phyloP scores from a whole-genome alignment of 1,284 basidiomycete genomes.

The Pulchroboletus neoregius region DNA sequence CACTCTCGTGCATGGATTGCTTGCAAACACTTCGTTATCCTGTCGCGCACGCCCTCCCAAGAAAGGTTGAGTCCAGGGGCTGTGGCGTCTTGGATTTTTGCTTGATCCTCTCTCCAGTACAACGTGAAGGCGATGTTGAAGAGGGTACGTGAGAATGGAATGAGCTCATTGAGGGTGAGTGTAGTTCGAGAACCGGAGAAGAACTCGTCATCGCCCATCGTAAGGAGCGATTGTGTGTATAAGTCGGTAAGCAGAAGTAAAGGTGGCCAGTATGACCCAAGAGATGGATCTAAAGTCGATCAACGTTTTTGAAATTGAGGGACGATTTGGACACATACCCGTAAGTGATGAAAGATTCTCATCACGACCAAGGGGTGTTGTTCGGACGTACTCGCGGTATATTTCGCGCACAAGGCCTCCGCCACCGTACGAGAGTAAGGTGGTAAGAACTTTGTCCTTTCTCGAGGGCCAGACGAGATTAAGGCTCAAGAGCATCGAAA shows the following conservation, averaged over 20 bases:
- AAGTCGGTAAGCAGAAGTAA: constrained; percentile 81
- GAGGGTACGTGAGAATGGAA: constrained; percentile 62
- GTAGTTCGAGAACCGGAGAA: constrained; percentile 45
- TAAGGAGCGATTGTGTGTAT: constrained; percentile 82
- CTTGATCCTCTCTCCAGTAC: constrained; percentile 69
- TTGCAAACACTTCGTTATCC: constrained; percentile 72
- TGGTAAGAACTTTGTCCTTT: constrained; percentile 50
- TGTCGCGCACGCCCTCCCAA: constrained; percentile 48
- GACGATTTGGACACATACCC: constrained; percentile 32
- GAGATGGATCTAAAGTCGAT: constrained; percentile 39
- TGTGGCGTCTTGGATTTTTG: constrained; percentile 37
- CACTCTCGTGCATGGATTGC: constrained; percentile 86
- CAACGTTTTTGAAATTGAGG: not conserved
- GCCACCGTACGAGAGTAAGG: constrained; percentile 46
- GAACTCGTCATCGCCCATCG: constrained; percentile 97
- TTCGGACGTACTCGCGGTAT: constrained; percentile 66
- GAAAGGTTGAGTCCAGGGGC: constrained; percentile 40
- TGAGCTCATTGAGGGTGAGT: constrained; percentile 80
- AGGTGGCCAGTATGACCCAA: constrained; percentile 54
- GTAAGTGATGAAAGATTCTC: constrained; percentile 40
- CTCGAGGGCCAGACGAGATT: constrained; percentile 55
- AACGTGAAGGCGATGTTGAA: constrained; percentile 78
- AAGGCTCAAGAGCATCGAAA: constrained; percentile 53
- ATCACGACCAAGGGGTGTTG: constrained; percentile 52
- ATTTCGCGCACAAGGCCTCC: constrained; percentile 70